Conservation (phyloP, 805 yeast species). For the Kluyveromyces wickerhamii region DNA sequence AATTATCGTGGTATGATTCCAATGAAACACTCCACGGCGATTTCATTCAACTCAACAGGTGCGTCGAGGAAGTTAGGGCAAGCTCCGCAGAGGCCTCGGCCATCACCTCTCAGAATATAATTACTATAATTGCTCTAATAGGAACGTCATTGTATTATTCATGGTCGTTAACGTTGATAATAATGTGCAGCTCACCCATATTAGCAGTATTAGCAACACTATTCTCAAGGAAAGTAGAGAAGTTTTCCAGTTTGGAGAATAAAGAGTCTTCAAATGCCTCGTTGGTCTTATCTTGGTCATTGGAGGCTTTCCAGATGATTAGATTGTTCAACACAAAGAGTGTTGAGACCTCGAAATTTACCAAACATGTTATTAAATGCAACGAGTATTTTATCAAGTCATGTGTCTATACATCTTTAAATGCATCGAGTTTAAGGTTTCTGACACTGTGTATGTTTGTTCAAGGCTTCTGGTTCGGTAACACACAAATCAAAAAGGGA, state of each 20-base stretch:
- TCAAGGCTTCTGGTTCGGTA: slow-evolving; percentile 91
- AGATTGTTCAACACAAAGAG: slow-evolving; percentile 51
- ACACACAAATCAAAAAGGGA: slow-evolving; percentile 47
- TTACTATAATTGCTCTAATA: slow-evolving; percentile 46
- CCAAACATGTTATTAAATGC: slow-evolving; percentile 20
- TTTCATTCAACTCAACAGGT: slow-evolving; percentile 56
- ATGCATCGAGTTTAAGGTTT: slow-evolving; percentile 48
- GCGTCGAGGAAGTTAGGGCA: slow-evolving; percentile 63
- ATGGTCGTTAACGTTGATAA: slow-evolving; percentile 77
- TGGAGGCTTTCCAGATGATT: slow-evolving; percentile 52
- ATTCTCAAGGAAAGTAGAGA: slow-evolving; percentile 45
- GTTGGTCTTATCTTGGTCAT: slow-evolving; percentile 59
- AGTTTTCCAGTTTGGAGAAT: slow-evolving; percentile 51
- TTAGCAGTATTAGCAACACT: slow-evolving; percentile 41
- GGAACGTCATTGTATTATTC: slow-evolving; percentile 66
- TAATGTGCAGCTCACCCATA: slow-evolving; percentile 68
- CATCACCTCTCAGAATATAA: slow-evolving; percentile 42
- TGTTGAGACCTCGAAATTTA: slow-evolving; percentile 42
- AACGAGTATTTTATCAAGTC: slow-evolving; percentile 36
- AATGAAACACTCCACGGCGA: slow-evolving; percentile 53
- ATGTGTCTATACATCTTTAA: slow-evolving; percentile 42
- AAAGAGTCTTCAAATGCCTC: slow-evolving; percentile 46
- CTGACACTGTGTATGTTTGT: slow-evolving; percentile 70
- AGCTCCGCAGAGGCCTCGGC: slow-evolving; percentile 65
- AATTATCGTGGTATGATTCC: slow-evolving; percentile 57